A percentile compares a stretch with the other conserved stretches of the same genome.
Conservation (phyloP, 2,329 filamentous ascomycete species). For the Alternaria brassicicola region DNA sequence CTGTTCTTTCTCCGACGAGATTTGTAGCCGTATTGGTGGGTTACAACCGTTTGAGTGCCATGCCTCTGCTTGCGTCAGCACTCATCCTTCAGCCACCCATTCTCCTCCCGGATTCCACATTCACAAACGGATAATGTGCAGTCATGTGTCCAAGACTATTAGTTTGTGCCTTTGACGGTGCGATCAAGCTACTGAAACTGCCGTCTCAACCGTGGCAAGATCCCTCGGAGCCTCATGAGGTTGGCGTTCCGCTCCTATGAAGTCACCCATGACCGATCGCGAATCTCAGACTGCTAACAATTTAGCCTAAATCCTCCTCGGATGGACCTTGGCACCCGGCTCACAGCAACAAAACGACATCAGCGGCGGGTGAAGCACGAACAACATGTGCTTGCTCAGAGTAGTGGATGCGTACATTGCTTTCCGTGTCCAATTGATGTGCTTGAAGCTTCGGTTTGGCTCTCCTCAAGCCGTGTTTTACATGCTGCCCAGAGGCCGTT, state of each 20-base stretch:
- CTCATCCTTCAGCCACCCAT: neutral
- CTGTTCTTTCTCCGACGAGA: neutral
- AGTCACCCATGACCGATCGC: neutral
- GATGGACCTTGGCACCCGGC: slow-evolving; percentile 11
- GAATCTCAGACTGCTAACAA: neutral
- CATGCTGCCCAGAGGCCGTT: slow-evolving; percentile 9
- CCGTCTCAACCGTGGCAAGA: neutral
- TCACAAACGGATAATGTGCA: neutral
- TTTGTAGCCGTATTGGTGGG: neutral
- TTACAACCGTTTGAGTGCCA: neutral
- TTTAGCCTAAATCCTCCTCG: slow-evolving; percentile 22
- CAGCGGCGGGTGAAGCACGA: slow-evolving; percentile 4
- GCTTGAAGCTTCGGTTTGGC: neutral
- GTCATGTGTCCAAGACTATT: neutral
- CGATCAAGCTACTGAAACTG: neutral
- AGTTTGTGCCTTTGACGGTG: neutral
- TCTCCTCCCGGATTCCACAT: neutral
- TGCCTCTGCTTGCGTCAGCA: neutral
- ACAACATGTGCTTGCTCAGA: slow-evolving; percentile 6
- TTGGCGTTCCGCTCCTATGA: neutral
- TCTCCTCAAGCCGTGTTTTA: neutral
- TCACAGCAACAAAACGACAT: slow-evolving; percentile 2
- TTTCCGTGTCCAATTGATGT: slow-evolving; percentile 5
- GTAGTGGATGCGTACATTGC: slow-evolving; percentile 2
- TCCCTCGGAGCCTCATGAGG: slow-evolving; percentile 1